Conservation (phyloP, 805 yeast species). For the Ogataea trehalophila region DNA sequence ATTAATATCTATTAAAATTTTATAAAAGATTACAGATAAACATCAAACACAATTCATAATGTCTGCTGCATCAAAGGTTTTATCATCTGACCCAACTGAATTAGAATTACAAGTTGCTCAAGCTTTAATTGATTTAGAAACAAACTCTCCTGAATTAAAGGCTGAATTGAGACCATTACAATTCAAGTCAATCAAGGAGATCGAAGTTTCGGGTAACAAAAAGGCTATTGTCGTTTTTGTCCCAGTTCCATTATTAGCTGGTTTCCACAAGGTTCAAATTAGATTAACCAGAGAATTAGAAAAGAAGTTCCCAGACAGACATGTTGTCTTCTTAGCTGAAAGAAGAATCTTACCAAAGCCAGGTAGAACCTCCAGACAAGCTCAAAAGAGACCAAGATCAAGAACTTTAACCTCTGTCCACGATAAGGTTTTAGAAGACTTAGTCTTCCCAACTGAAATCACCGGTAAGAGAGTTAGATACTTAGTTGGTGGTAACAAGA, state of each 20-base stretch:
- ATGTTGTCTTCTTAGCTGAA: constrained; percentile 98
- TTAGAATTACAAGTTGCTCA: constrained; percentile 99
- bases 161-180: constrained; percentile 98
- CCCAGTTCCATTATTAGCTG: constrained; percentile 89
- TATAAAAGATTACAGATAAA: constrained; percentile 19
- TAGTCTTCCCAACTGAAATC: constrained; percentile 99
- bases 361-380: constrained; percentile 88
- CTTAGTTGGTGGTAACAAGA: constrained; percentile 98
- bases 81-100: constrained; percentile 93
- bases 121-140: constrained; percentile 95
- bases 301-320: constrained; percentile 99
- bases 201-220: constrained; percentile 97
- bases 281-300: constrained; percentile 99
- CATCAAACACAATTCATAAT: constrained; percentile 33
- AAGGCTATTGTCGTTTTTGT: constrained; percentile 97
- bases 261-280: constrained; percentile 96
- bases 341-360: constrained; percentile 99
- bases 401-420: constrained; percentile 99
- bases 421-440: constrained; percentile 97
- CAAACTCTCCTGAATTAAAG: constrained; percentile 90
- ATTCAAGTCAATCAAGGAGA: constrained; percentile 97
- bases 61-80: constrained; percentile 97
- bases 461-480: constrained; percentile 99
- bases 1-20: background rate
- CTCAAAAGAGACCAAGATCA: constrained; percentile 99